Conservation (phyloP, 352 stramenopile species). For the Phytophthora uliginosa region DNA sequence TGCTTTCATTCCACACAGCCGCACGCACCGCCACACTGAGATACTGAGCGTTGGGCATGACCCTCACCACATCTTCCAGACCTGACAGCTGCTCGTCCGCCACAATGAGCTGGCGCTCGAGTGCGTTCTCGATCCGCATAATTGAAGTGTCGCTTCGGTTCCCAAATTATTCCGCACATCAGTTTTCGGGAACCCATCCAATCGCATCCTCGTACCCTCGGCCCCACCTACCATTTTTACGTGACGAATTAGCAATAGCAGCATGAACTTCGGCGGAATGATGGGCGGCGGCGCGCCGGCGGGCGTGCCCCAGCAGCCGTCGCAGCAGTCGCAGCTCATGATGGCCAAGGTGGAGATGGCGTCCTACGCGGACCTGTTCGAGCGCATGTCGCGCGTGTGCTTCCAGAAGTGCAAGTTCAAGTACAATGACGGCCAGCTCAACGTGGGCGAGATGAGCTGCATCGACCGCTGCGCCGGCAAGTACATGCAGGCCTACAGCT, state of each 20-base stretch:
- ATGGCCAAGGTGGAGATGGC: slow-evolving; percentile 94
- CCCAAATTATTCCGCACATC: not conserved
- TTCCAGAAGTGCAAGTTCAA: slow-evolving; percentile 97
- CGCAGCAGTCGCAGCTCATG: slow-evolving; percentile 86
- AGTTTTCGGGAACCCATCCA: slow-evolving; percentile 9
- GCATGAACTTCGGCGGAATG: slow-evolving; percentile 85
- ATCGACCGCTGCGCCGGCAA: slow-evolving; percentile 98
- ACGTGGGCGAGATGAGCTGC: slow-evolving; percentile 98
- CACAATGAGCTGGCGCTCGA: slow-evolving; percentile 57
- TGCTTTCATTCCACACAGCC: not conserved
- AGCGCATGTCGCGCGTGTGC: slow-evolving; percentile 92
- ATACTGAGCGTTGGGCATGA: slow-evolving; percentile 45
- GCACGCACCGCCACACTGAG: slow-evolving; percentile 77
- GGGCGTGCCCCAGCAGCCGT: slow-evolving; percentile 53
- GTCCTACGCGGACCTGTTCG: slow-evolving; percentile 92
- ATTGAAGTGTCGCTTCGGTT: slow-evolving; percentile 20
- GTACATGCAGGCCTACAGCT: slow-evolving; percentile 98
- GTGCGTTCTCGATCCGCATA: slow-evolving; percentile 58
- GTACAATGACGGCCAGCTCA: slow-evolving; percentile 97
- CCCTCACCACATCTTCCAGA: slow-evolving; percentile 29
- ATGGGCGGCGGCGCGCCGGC: slow-evolving; percentile 67
- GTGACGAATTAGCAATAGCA: slow-evolving; percentile 18
- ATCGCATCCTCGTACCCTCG: not conserved
- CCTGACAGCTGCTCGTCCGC: slow-evolving; percentile 63
- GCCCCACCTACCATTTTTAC: not conserved